Conservation (phyloP, 352 stramenopile genomes). For the Pythium dissotocum region DNA sequence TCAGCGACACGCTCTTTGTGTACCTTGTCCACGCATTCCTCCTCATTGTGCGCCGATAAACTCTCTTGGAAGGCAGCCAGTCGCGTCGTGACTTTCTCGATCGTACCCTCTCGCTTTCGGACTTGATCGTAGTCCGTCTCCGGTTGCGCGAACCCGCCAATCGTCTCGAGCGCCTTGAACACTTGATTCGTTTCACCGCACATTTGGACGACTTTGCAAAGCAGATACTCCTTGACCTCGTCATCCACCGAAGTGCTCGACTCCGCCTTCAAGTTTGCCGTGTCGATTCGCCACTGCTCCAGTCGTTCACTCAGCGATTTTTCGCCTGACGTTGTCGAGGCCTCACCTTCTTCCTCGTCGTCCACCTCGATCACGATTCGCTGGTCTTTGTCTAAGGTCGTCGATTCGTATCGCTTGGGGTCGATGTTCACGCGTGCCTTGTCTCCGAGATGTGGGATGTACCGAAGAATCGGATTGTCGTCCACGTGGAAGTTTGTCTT, state of each 20-base stretch:
- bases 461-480: slow-evolving; percentile 83
- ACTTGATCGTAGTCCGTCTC: slow-evolving; percentile 51
- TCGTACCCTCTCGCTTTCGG: slow-evolving; percentile 37
- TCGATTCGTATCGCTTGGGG: slow-evolving; percentile 57
- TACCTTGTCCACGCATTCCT: not conserved
- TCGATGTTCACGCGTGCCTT: slow-evolving; percentile 53
- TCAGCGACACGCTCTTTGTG: not conserved
- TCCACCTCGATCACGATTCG: slow-evolving; percentile 39
- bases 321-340: slow-evolving; percentile 7
- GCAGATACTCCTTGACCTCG: slow-evolving; percentile 60
- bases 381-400: slow-evolving; percentile 57
- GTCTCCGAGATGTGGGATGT: slow-evolving; percentile 90
- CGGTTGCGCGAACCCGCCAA: slow-evolving; percentile 35
- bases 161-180: slow-evolving; percentile 44
- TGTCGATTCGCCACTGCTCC: slow-evolving; percentile 17
- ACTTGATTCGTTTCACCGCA: slow-evolving; percentile 51
- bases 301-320: slow-evolving; percentile 12
- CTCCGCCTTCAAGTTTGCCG: slow-evolving; percentile 35
- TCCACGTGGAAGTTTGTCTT: slow-evolving; percentile 74
- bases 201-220: slow-evolving; percentile 48
- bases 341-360: slow-evolving; percentile 1
- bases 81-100: slow-evolving; percentile 21
- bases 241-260: slow-evolving; percentile 45
- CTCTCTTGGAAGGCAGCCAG: slow-evolving; percentile 21
- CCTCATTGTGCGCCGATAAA: not conserved